These are phyloP conservation scores for Hyphopichia khmerensis DNA, from an alignment of 1,139 yeast genomes.

Conservation along the genomic window DNA sequence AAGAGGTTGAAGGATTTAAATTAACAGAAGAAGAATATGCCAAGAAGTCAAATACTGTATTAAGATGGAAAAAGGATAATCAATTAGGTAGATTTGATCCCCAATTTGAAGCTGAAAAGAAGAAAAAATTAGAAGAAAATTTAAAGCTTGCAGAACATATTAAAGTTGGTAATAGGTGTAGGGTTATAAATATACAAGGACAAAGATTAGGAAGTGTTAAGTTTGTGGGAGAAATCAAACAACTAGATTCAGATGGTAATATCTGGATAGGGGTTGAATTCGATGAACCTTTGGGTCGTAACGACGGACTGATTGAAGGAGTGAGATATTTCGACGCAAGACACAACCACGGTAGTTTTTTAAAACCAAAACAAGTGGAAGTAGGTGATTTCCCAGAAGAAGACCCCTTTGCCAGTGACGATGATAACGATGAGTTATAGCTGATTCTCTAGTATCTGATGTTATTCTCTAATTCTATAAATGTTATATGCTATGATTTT, in stretches of 20 bases:
- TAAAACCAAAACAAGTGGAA: constrained; percentile 48
- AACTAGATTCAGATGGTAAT: constrained; percentile 44
- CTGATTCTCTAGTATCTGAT: too few relatives aligned
- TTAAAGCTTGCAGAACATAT: constrained; percentile 15
- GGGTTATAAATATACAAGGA: constrained; percentile 43
- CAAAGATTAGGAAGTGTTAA: constrained; percentile 68
- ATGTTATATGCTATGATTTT: too few relatives aligned
- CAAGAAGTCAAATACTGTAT: constrained; percentile 58
- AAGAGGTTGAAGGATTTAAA: constrained; percentile 34
- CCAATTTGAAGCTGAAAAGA: constrained; percentile 27
- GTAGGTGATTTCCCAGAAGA: constrained; percentile 54
- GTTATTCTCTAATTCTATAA: too few relatives aligned
- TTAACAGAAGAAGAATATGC: constrained; percentile 70
- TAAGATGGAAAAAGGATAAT: constrained; percentile 71
- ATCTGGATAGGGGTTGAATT: constrained; percentile 51
- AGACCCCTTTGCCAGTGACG: constrained; percentile 41
- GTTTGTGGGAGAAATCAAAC: constrained; percentile 66
- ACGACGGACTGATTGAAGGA: constrained; percentile 40
- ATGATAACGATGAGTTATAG: constrained; percentile 17
- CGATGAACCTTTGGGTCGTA: constrained; percentile 51
- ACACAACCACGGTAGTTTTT: constrained; percentile 49
- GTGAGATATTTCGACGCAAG: constrained; percentile 33
- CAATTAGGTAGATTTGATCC: constrained; percentile 75
- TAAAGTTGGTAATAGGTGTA: constrained; percentile 38
- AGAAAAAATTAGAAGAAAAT: constrained; percentile 16